Evolutionary conservation across 106 monocot species (phyloP), one percentile per base, ranked within the genome.

Genomic region (Dendrobium catenatum): DNA sequence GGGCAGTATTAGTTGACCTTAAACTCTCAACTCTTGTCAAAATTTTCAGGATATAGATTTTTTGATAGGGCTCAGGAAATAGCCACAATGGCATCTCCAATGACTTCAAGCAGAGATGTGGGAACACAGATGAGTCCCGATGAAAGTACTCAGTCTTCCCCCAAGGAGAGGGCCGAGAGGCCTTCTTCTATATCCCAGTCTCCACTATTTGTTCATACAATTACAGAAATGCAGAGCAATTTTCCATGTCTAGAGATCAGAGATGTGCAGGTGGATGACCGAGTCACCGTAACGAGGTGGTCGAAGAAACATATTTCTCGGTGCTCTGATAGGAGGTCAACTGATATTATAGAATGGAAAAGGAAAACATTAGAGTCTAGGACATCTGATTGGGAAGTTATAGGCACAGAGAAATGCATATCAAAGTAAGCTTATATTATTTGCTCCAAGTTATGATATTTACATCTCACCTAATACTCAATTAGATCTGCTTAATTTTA

Each of bases 111-210:
- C 47, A 97, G 92, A 75, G 94, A 97, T 77, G 83, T 92, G 42
- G 92, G 89, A 9, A 97, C 96, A 67, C 96, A 97, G 79, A 97
- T 92, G 96, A 97, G 94, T 49, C 90, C 94, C 33, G 86, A 86
- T 22, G 85, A 80, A 46, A 97, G 96, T 66, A 24, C 80, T 37
- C 83, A 82, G 0, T 92, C 94, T 79, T 94, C 94, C 64, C 91
- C 92, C 1, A 87, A 82, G 72, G 85, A 72, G 42, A 84, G 82
- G 70, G 26, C 26, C 26, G 26, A 26, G 26, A 26, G 26, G 26
- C 85, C 79, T 58, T 87, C 80, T 26, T 84, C 81, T 0, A 11
- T 37, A 70, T 88, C 86, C 29, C 75, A 77, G 10, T 82, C 89
- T 51, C 72, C 82, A 11, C 76, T 77, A 72, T 83, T 80, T 33